Percentiles rank a stretch among this genome's conserved stretches.
phyloP scores from a whole-genome alignment of 306 rosid species.

The Sechiopsis laciniata region DNA sequence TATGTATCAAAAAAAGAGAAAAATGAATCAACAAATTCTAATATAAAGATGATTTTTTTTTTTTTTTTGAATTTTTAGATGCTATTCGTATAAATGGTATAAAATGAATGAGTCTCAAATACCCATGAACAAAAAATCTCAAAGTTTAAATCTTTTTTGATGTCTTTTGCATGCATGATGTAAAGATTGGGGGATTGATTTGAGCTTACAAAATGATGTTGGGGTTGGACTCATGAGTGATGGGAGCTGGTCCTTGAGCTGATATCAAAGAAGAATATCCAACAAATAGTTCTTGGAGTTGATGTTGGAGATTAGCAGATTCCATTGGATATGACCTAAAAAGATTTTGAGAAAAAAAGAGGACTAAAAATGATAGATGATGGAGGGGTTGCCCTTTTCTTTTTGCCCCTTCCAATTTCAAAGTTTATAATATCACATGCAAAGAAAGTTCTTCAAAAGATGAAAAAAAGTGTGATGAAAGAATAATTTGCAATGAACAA shows the following conservation, averaged over 20 bases:
- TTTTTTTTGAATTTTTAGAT: not conserved
- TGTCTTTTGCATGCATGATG: conserved; percentile 6
- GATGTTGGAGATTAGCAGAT: conserved; percentile 34
- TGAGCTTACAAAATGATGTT: conserved; percentile 32
- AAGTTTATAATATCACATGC: conserved; percentile 19
- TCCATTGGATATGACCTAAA: conserved; percentile 28
- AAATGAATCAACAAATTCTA: not conserved
- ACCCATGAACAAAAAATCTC: not conserved
- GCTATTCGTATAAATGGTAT: not conserved
- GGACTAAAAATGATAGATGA: not conserved
- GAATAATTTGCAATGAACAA: not conserved
- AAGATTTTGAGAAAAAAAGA: conserved; percentile 2
- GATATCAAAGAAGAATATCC: conserved; percentile 24
- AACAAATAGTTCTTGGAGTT: conserved; percentile 30
- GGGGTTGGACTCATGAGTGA: conserved; percentile 27
- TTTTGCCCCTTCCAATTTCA: conserved; percentile 1
- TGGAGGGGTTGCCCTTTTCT: not conserved
- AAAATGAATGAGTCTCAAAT: not conserved
- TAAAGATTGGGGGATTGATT: not conserved
- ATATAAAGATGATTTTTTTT: not conserved
- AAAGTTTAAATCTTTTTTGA: not conserved
- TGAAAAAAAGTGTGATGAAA: not conserved
- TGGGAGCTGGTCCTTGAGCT: conserved; percentile 7
- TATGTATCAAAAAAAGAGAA: not conserved
- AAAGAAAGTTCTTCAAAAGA: not conserved